These are phyloP conservation scores for Chlorophyllum brunneum DNA, from an alignment of 768 basidiomycete species.

Conservation along the genomic window DNA sequence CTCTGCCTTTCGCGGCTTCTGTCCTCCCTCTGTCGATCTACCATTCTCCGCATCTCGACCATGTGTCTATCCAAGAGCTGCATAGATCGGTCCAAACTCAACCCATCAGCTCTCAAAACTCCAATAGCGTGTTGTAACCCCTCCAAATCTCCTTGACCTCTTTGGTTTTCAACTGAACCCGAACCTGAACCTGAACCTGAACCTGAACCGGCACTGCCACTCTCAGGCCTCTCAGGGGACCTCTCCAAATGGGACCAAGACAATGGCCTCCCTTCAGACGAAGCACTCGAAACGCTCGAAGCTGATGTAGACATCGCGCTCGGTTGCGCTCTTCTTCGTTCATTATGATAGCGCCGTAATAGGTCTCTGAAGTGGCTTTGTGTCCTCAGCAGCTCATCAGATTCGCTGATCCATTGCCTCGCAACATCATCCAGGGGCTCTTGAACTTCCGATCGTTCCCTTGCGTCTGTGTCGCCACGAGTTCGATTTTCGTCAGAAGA, in stretches of 20 bases:
- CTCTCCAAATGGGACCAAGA: constrained; percentile 8
- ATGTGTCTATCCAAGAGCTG: constrained; percentile 8
- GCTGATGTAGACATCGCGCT: background rate
- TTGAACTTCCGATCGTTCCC: constrained; percentile 6
- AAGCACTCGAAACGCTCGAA: background rate
- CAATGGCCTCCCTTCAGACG: background rate
- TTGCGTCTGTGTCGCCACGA: background rate
- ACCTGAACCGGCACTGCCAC: background rate
- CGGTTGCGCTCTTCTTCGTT: background rate
- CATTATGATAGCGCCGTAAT: background rate
- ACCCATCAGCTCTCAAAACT: constrained; percentile 7
- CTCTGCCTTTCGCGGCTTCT: too few species aligned
- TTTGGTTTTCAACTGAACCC: background rate
- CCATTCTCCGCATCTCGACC: too few species aligned
- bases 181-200: background rate
- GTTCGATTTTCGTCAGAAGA: constrained; percentile 22
- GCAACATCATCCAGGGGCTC: background rate
- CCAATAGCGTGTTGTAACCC: constrained; percentile 1
- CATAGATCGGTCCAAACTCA: constrained; percentile 3
- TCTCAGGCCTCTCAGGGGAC: background rate
- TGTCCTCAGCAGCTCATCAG: background rate
- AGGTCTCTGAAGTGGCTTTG: background rate
- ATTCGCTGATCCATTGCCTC: background rate
- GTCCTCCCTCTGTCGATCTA: too few species aligned
- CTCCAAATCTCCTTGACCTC: background rate